phyloP scores from a whole-genome alignment of 2,329 filamentous ascomycete genomes.

The Chaetomium sp. region DNA sequence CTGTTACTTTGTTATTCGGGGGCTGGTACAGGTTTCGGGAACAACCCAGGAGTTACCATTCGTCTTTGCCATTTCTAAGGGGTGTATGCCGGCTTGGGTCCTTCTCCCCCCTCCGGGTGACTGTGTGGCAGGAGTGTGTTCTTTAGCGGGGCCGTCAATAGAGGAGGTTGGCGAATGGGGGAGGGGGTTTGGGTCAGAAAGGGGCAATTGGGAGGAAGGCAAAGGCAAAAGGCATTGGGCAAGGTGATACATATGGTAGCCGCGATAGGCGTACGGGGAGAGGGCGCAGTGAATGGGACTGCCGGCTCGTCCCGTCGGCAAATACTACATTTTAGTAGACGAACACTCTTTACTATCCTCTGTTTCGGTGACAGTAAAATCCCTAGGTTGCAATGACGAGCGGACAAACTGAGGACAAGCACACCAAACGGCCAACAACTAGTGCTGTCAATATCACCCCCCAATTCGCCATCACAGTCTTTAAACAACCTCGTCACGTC shows the following conservation, averaged over 20 bases:
- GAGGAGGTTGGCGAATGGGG: background rate
- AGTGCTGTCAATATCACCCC: no score
- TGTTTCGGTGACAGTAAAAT: background rate
- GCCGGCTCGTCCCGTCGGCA: background rate
- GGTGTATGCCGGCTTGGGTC: background rate
- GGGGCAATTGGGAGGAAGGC: slow-evolving; percentile 3
- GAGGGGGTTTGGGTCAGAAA: background rate
- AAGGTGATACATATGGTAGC: background rate
- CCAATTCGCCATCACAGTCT: no score
- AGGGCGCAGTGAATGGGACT: background rate
- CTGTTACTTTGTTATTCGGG: background rate
- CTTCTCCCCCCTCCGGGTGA: background rate
- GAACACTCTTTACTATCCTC: background rate
- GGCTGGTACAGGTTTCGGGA: slow-evolving; percentile 8
- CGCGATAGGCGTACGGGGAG: background rate
- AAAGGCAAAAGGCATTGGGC: slow-evolving; percentile 2
- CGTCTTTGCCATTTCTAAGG: slow-evolving; percentile 3
- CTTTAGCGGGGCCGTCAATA: background rate
- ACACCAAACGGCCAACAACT: no score
- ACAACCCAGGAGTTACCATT: slow-evolving; percentile 13
- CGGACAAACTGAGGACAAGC: no score
- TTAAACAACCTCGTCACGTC: background rate
- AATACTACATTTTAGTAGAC: background rate
- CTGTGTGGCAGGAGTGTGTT: slow-evolving; percentile 1
- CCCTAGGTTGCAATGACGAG: no score